These are phyloP conservation scores for Celoporthe dispersa DNA, from an alignment of 2,329 filamentous ascomycete genomes.

Conservation along the genomic window DNA sequence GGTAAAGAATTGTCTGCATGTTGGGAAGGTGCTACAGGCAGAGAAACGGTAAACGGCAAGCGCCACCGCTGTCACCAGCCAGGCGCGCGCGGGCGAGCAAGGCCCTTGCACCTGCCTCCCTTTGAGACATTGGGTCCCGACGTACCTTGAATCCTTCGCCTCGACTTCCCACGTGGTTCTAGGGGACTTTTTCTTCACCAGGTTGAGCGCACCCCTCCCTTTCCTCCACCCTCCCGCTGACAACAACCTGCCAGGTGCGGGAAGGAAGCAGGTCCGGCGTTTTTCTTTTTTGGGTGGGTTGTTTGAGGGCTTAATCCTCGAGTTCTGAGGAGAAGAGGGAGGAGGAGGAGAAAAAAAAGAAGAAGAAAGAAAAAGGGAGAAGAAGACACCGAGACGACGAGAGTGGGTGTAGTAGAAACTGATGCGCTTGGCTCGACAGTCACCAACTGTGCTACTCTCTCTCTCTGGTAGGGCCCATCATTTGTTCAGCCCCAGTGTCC, in stretches of 20 bases:
- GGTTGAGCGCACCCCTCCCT: not conserved
- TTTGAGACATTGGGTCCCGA: not conserved
- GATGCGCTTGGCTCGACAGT: conserved; percentile 1
- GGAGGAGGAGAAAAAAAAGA: too few relatives aligned
- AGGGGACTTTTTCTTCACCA: conserved; percentile 4
- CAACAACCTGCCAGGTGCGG: conserved; percentile 22
- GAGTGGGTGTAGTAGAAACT: not conserved
- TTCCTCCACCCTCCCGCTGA: not conserved
- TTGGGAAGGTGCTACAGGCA: not conserved
- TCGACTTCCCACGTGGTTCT: conserved; percentile 23
- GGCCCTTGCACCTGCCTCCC: not conserved
- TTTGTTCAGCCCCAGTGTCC: not conserved
- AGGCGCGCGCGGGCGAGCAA: not conserved
- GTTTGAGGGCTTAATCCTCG: not conserved
- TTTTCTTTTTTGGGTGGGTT: not conserved
- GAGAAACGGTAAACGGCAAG: not conserved
- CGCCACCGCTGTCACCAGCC: conserved; percentile 4
- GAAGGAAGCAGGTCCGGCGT: conserved; percentile 17
- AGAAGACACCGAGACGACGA: not conserved
- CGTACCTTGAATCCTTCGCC: conserved; percentile 4
- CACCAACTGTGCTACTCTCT: not conserved
- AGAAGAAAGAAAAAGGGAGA: not conserved
- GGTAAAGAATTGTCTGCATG: not conserved
- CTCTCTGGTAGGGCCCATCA: too few relatives aligned
- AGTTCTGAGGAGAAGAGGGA: not conserved